These are phyloP conservation scores for Ceratocystis destructans DNA, from an alignment of 2,329 filamentous ascomycete species.

Conservation along the genomic window DNA sequence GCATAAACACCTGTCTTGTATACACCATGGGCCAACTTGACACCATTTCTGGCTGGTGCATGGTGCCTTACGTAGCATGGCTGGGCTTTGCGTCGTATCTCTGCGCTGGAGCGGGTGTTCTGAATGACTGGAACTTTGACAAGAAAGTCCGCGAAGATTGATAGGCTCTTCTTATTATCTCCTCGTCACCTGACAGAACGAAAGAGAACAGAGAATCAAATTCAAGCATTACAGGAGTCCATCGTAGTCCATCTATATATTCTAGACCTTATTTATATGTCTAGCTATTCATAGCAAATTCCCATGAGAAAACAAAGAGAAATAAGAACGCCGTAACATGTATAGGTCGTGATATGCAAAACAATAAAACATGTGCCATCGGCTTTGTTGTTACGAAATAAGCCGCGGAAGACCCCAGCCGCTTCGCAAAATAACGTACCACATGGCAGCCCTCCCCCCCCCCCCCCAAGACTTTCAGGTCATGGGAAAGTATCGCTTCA, in stretches of 20 bases:
- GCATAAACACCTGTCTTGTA: constrained; percentile 58
- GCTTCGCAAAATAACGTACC: neutral
- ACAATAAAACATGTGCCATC: neutral
- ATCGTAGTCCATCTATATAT: neutral
- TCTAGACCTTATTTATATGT: neutral
- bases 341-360: neutral
- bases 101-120: constrained; percentile 50
- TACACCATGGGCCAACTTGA: constrained; percentile 68
- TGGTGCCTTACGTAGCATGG: constrained; percentile 78
- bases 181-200: no score
- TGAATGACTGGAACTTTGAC: constrained; percentile 54
- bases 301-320: neutral
- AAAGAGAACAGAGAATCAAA: neutral
- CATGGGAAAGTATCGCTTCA: constrained; percentile 55
- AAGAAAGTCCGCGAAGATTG: constrained; percentile 21
- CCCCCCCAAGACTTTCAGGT: constrained; percentile 23
- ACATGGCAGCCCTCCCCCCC: neutral
- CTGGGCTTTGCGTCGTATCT: constrained; percentile 78
- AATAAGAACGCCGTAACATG: neutral
- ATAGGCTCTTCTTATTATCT: neutral
- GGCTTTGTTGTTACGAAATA: neutral
- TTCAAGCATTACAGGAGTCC: neutral
- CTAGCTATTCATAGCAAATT: neutral
- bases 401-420: neutral
- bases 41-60: constrained; percentile 53